Conservation (phyloP, 2,329 filamentous ascomycete genomes). For the Leptographium galeiforme region DNA sequence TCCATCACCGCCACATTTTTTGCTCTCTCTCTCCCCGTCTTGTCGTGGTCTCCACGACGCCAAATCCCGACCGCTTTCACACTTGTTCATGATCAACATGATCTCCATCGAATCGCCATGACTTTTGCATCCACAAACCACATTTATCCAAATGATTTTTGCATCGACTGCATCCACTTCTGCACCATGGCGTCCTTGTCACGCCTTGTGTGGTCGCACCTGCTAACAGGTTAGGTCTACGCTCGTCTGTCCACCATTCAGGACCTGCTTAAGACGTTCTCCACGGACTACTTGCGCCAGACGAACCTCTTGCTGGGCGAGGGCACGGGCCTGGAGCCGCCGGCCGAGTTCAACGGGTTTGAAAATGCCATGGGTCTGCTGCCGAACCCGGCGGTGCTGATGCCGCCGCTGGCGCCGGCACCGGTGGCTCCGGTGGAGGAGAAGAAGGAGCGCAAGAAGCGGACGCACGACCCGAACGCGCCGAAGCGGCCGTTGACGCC, state of each 20-base stretch:
- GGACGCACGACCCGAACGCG: conserved; percentile 77
- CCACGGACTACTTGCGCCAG: conserved; percentile 76
- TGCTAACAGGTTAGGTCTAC: conserved; percentile 42
- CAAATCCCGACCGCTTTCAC: too few species aligned
- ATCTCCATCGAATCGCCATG: too few species aligned
- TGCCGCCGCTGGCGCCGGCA: conserved; percentile 20
- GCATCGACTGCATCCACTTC: too few species aligned
- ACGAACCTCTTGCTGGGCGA: conserved; percentile 69
- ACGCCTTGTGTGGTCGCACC: too few species aligned
- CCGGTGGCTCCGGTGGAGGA: conserved; percentile 38
- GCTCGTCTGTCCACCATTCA: conserved; percentile 68
- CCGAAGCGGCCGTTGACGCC: conserved; percentile 89
- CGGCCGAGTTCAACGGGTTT: conserved; percentile 34
- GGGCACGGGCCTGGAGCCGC: conserved; percentile 36
- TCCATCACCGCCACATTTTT: too few species aligned
- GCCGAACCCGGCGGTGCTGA: conserved; percentile 19
- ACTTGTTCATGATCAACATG: too few species aligned
- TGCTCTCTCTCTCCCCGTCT: too few species aligned
- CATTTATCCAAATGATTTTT: too few species aligned
- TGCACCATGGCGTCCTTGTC: not conserved
- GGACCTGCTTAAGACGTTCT: conserved; percentile 64
- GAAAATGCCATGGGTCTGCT: conserved; percentile 35
- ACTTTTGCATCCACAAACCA: too few species aligned
- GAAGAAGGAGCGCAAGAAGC: conserved; percentile 85
- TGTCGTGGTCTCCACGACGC: too few species aligned